Conservation (phyloP, 345 rosid species). For the Bruguiera sexangula region DNA sequence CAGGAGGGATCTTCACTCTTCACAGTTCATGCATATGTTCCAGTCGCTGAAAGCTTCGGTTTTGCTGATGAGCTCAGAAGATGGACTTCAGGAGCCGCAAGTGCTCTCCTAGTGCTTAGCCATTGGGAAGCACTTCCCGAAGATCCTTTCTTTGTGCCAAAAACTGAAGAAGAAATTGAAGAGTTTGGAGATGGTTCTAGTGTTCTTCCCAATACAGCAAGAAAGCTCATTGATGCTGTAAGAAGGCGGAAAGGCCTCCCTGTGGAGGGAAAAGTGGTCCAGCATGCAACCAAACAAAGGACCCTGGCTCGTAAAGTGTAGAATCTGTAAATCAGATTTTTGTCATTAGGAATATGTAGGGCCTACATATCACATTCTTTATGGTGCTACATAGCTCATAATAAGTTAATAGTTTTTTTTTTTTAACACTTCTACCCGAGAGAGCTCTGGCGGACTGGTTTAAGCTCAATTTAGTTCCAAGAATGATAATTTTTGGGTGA, state of each 20-base stretch:
- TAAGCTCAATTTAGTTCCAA: neutral
- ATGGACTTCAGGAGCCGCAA: slow-evolving; percentile 84
- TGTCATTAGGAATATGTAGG: neutral
- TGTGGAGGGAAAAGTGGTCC: slow-evolving; percentile 86
- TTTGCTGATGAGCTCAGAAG: slow-evolving; percentile 82
- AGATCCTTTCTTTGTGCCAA: slow-evolving; percentile 89
- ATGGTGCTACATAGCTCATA: neutral
- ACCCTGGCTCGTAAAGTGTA: slow-evolving; percentile 76
- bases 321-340: neutral
- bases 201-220: slow-evolving; percentile 73
- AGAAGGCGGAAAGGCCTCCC: slow-evolving; percentile 77
- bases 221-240: slow-evolving; percentile 75
- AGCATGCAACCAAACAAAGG: slow-evolving; percentile 81
- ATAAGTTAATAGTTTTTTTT: neutral
- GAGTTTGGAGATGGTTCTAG: slow-evolving; percentile 92
- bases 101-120: slow-evolving; percentile 82
- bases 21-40: slow-evolving; percentile 75
- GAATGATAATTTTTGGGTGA: neutral
- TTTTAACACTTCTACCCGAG: neutral
- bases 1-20: slow-evolving; percentile 80
- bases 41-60: slow-evolving; percentile 84
- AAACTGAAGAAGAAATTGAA: slow-evolving; percentile 81
- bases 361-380: neutral
- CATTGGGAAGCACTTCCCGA: slow-evolving; percentile 85
- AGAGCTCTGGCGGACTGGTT: neutral